Percentiles rank a stretch among this genome's conserved stretches.
Conservation (phyloP, 176 grass and related monocot genomes). For the Urochloa ruziziensis region DNA sequence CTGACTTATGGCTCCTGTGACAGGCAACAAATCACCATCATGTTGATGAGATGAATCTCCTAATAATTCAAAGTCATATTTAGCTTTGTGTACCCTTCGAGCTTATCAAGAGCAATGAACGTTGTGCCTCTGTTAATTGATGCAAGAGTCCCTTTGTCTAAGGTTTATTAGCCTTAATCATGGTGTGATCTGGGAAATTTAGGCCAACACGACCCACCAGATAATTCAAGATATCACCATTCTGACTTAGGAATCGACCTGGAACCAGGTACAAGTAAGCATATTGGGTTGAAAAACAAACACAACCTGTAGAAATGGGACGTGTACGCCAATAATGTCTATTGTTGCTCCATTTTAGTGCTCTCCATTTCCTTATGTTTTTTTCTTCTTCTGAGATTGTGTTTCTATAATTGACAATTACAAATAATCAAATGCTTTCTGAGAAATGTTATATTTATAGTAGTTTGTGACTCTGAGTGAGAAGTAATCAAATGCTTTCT, state of each 20-base stretch:
- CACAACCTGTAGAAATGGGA: not conserved
- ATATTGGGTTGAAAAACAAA: not conserved
- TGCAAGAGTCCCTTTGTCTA: not conserved
- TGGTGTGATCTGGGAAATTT: not conserved
- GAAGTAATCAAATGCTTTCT: not conserved
- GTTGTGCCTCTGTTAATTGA: not conserved
- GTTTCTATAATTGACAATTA: not conserved
- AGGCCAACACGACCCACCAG: not conserved
- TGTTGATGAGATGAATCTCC: not conserved
- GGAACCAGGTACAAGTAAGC: not conserved
- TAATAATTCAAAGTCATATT: not conserved
- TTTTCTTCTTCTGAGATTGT: not conserved
- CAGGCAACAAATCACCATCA: not conserved
- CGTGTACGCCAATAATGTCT: not conserved
- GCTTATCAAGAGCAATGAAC: not conserved
- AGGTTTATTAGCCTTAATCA: not conserved
- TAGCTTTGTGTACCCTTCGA: not conserved
- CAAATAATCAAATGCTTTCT: not conserved
- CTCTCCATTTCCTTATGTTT: not conserved
- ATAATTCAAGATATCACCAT: not conserved
- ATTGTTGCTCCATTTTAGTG: not conserved
- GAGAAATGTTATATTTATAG: not conserved
- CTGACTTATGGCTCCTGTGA: not conserved
- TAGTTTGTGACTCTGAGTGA: not conserved
- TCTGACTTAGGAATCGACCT: not conserved